phyloP scores from a whole-genome alignment of 805 yeast genomes.

The Barnettozyma salicaria region DNA sequence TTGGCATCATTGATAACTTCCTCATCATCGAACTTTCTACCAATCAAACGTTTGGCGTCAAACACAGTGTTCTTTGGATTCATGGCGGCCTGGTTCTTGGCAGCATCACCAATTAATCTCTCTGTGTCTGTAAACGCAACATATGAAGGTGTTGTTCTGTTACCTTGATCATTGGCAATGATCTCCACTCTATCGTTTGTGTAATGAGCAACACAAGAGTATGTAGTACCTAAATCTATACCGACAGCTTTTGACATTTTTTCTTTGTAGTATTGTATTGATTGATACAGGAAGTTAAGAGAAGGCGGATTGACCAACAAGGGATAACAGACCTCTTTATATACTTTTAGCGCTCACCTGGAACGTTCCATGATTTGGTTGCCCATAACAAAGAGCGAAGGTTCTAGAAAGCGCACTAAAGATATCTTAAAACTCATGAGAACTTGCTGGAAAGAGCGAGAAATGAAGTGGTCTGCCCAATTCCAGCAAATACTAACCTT shows the following conservation, averaged over 20 bases:
- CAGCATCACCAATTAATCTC: slow-evolving; percentile 95
- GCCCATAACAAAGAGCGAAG: not conserved
- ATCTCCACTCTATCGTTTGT: slow-evolving; percentile 87
- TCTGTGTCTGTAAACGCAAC: slow-evolving; percentile 95
- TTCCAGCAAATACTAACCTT: no score
- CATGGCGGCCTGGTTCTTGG: slow-evolving; percentile 97
- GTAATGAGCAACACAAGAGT: slow-evolving; percentile 93
- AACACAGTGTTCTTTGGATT: slow-evolving; percentile 91
- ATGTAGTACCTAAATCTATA: slow-evolving; percentile 95
- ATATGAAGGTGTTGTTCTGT: slow-evolving; percentile 95
- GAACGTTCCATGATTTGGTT: slow-evolving; percentile 10
- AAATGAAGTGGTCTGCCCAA: no score
- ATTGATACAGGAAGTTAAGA: not conserved
- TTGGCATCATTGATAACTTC: slow-evolving; percentile 75
- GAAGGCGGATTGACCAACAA: not conserved
- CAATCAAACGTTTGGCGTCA: slow-evolving; percentile 93
- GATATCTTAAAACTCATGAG: not conserved
- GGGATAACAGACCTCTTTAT: slow-evolving; percentile 1
- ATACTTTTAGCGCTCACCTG: slow-evolving; percentile 4
- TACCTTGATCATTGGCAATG: slow-evolving; percentile 96
- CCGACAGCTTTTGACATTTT: slow-evolving; percentile 58
- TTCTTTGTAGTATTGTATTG: not conserved
- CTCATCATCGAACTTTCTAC: slow-evolving; percentile 72
- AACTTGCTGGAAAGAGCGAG: not conserved
- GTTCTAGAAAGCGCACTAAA: slow-evolving; percentile 9